phyloP scores from a whole-genome alignment of 2,329 filamentous ascomycete species.

The Talaromyces sp. region DNA sequence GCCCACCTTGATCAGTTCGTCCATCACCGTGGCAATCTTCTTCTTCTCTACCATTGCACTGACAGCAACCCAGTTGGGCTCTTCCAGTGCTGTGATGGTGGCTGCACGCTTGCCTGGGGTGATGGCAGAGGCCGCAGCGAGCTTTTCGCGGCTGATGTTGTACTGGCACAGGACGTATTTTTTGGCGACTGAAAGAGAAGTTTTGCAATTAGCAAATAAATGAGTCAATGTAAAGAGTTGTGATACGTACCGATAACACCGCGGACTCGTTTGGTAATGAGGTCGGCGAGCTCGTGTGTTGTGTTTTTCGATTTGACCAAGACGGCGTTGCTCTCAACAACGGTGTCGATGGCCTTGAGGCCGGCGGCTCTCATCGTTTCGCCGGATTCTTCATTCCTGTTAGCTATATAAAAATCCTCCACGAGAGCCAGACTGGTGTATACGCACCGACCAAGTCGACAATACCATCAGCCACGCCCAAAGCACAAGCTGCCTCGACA shows the following conservation, averaged over 20 bases:
- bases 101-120: slow-evolving; percentile 92
- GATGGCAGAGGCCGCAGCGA: slow-evolving; percentile 65
- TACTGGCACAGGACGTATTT: slow-evolving; percentile 94
- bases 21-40: slow-evolving; percentile 79
- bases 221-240: not conserved
- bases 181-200: slow-evolving; percentile 60
- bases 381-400: slow-evolving; percentile 66
- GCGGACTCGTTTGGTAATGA: slow-evolving; percentile 80
- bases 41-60: slow-evolving; percentile 90
- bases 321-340: slow-evolving; percentile 80
- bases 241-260: slow-evolving; percentile 73
- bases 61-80: slow-evolving; percentile 89
- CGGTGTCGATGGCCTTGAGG: slow-evolving; percentile 88
- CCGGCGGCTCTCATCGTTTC: slow-evolving; percentile 98
- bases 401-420: not conserved
- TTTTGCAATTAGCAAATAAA: not conserved
- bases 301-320: slow-evolving; percentile 86
- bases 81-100: slow-evolving; percentile 83
- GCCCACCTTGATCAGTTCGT: slow-evolving; percentile 68
- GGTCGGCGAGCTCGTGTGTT: slow-evolving; percentile 73
- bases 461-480: slow-evolving; percentile 94
- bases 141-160: slow-evolving; percentile 71
- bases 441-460: slow-evolving; percentile 89
- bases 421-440: not conserved
- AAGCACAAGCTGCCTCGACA: slow-evolving; percentile 91